These are phyloP conservation scores for Cystobasidium sp. DNA, from an alignment of 1,284 basidiomycete species.

Conservation along the genomic window DNA sequence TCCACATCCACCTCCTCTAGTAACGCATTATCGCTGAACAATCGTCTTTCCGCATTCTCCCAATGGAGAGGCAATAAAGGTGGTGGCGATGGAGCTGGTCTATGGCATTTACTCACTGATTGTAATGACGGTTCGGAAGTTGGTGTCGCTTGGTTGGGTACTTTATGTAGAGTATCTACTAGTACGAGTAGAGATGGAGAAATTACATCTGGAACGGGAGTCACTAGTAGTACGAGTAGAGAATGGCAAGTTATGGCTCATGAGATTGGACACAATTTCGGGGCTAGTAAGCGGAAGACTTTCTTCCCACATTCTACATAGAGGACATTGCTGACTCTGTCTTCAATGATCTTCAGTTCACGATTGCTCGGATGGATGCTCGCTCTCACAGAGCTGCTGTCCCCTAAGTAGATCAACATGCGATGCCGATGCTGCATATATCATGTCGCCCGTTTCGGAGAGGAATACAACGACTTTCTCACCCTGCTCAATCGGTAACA, in stretches of 20 bases:
- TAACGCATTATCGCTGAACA: slow-evolving; percentile 62
- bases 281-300: slow-evolving; percentile 59
- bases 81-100: slow-evolving; percentile 61
- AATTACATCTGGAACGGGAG: slow-evolving; percentile 68
- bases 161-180: slow-evolving; percentile 61
- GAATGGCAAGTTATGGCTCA: slow-evolving; percentile 81
- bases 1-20: slow-evolving; percentile 57
- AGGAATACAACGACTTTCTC: slow-evolving; percentile 71
- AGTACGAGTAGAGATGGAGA: slow-evolving; percentile 44
- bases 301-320: too few relatives aligned
- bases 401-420: slow-evolving; percentile 69
- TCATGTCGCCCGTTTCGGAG: slow-evolving; percentile 69
- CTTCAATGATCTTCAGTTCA: too few relatives aligned
- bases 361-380: slow-evolving; percentile 63
- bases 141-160: slow-evolving; percentile 86
- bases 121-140: slow-evolving; percentile 83
- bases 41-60: slow-evolving; percentile 78
- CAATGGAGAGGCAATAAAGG: slow-evolving; percentile 77
- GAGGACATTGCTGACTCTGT: too few relatives aligned
- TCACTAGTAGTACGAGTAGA: slow-evolving; percentile 68
- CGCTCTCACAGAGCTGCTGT: slow-evolving; percentile 68
- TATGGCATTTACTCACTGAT: slow-evolving; percentile 90
- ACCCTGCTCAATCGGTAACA: slow-evolving; percentile 80
- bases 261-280: slow-evolving; percentile 89
- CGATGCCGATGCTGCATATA: slow-evolving; percentile 63